phyloP scores from a whole-genome alignment of 208 protist genomes.

The Crithidia mellificae region DNA sequence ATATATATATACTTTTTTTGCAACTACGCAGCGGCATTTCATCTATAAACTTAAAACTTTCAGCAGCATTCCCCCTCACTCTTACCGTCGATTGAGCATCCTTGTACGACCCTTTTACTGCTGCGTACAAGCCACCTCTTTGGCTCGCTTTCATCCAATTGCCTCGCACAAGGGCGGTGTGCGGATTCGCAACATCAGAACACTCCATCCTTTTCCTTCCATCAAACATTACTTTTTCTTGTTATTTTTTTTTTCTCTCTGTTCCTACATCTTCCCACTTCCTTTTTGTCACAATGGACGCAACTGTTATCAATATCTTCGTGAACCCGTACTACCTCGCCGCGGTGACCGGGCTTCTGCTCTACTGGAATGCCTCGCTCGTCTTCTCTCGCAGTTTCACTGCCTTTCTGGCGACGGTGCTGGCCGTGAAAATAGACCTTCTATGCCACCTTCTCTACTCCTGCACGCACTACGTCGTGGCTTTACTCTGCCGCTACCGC shows the following conservation, averaged over 20 bases:
- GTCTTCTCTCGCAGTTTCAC: slow-evolving; percentile 30
- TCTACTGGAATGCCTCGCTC: slow-evolving; percentile 63
- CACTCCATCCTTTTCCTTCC: too few species aligned
- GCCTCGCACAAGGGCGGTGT: too few species aligned
- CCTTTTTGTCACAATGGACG: slow-evolving; percentile 4
- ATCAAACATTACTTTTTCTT: too few species aligned
- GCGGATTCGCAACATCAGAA: too few species aligned
- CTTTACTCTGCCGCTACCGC: slow-evolving; percentile 10
- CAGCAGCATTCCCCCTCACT: too few species aligned
- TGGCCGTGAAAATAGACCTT: slow-evolving; percentile 28
- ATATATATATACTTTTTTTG: too few species aligned
- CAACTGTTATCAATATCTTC: slow-evolving; percentile 7
- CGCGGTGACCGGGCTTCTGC: slow-evolving; percentile 25
- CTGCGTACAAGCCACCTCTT: too few species aligned
- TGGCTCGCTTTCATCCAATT: too few species aligned
- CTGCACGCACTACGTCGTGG: slow-evolving; percentile 17
- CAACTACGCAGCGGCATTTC: too few species aligned
- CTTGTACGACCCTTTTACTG: too few species aligned
- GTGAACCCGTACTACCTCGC: slow-evolving; percentile 20
- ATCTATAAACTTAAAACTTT: too few species aligned
- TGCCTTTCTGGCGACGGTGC: slow-evolving; percentile 23
- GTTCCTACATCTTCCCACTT: neutral
- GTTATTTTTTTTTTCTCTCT: neutral
- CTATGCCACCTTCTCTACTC: slow-evolving; percentile 27
- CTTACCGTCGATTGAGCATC: too few species aligned